Evolutionary conservation across 805 yeast genomes (phyloP), one percentile per base, ranked within the genome.

Genomic region (Brettanomyces sp.): DNA sequence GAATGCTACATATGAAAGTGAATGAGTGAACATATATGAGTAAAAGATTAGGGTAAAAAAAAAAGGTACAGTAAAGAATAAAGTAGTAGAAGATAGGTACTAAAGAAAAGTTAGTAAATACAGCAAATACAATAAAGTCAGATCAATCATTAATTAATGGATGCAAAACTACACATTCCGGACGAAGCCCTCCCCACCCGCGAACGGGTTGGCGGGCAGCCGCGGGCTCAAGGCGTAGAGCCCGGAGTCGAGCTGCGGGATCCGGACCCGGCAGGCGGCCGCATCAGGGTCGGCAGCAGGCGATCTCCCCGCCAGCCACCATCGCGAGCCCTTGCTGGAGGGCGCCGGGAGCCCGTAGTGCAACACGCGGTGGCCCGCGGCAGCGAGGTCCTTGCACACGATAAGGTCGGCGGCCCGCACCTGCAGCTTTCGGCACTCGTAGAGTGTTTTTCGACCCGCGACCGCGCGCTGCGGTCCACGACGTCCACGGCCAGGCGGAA

Each of bases 261-360:
- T 69, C 7, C 60, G 59, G 3, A 91, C 83, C 57, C 82, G 87
- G 2, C 90, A 35, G 7, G 14, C 89, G 11, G 81, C 75, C 3
- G 7, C 35, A 0, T 54, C 56, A 3, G 47, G 42, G 3, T 45
- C 50, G 5, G 38, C 44, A 14, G 45, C 2, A 2, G 18, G 2
- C 18, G 18, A 18, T 18, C 18, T 18, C 18, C 18, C 18, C 37
- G 6, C 37, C 14, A 87, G 70, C 99, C 99, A 93, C 99, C 99
- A 93, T 62, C 87, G 86, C 3, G 55, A 49, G 1, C 45, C 52
- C 22, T 73, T 67, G 12, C 70, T 64, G 47, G 95, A 83, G 13
- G 99, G 99, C 1, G 96, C 86, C 4, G 97, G 96, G 45, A 90
- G 69, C 6, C 74, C 75, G 46, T 56, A 64, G 3, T 59, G 62